A percentile compares a stretch with the other conserved stretches of the same genome.
These are phyloP conservation scores for Eragrostis curvula DNA, from an alignment of 176 grass and related monocot species.

Conservation along the genomic window DNA sequence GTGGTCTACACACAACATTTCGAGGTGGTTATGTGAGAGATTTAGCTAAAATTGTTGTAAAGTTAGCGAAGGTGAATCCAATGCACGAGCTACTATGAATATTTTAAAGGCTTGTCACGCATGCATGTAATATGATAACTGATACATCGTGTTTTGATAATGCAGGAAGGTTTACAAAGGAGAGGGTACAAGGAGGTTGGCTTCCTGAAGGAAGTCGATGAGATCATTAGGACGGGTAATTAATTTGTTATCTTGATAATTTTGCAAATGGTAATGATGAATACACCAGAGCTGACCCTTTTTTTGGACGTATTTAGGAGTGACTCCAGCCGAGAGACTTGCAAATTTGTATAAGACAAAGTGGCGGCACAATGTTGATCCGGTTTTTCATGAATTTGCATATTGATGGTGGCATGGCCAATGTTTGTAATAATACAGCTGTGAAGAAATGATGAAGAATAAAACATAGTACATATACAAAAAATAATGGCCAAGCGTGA, in stretches of 20 bases:
- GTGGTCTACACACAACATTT: constrained; percentile 54
- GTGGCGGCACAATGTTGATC: constrained; percentile 58
- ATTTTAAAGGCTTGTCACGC: neutral
- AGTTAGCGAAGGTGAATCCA: constrained; percentile 51
- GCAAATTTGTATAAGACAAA: constrained; percentile 53
- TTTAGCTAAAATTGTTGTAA: constrained; percentile 47
- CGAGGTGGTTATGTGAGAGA: constrained; percentile 44
- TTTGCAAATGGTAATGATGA: neutral
- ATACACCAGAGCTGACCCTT: neutral
- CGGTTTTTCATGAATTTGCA: constrained; percentile 52
- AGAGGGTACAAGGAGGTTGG: constrained; percentile 52
- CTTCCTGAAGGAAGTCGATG: constrained; percentile 53
- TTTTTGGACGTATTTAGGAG: constrained; percentile 19
- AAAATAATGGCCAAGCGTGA: too few species aligned
- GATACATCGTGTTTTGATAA: neutral
- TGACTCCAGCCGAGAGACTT: constrained; percentile 69
- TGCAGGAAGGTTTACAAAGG: constrained; percentile 58
- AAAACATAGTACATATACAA: too few species aligned
- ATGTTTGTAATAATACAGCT: too few species aligned
- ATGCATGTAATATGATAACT: neutral
- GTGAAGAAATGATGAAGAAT: too few species aligned
- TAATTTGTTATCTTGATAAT: neutral
- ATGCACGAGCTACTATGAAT: neutral
- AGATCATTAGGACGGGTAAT: constrained; percentile 48
- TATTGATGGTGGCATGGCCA: constrained; percentile 43